phyloP scores from a whole-genome alignment of 1,284 basidiomycete genomes.

The Ustilago xerochloae region DNA sequence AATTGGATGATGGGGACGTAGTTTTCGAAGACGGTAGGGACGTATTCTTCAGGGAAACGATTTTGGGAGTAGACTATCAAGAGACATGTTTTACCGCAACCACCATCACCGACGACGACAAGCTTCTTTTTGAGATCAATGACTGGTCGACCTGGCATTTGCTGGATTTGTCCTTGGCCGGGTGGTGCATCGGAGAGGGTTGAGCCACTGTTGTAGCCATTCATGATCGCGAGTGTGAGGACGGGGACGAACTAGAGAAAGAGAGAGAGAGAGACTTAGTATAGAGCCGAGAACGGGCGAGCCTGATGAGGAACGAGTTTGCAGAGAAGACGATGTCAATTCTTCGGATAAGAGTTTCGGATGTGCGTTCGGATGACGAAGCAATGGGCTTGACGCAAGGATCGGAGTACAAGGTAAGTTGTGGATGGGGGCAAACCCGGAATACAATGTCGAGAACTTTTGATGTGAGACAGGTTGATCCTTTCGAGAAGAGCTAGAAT shows the following conservation, averaged over 20 bases:
- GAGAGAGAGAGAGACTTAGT: background rate
- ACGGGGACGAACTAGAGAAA: too few relatives aligned
- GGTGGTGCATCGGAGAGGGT: slow-evolving; percentile 48
- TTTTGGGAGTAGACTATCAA: slow-evolving; percentile 88
- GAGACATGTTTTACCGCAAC: slow-evolving; percentile 80
- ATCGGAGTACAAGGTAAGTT: too few relatives aligned
- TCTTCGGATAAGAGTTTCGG: too few relatives aligned
- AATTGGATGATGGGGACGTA: slow-evolving; percentile 90
- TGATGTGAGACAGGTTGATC: too few relatives aligned
- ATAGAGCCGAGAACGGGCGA: background rate
- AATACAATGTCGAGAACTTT: too few relatives aligned
- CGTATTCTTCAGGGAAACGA: slow-evolving; percentile 95
- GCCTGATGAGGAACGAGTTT: too few relatives aligned
- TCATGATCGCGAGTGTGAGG: slow-evolving; percentile 17
- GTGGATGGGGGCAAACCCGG: too few relatives aligned
- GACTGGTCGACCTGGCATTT: slow-evolving; percentile 47
- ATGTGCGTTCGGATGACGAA: too few relatives aligned
- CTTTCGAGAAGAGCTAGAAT: too few relatives aligned
- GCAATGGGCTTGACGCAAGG: too few relatives aligned
- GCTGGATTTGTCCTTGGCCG: slow-evolving; percentile 43
- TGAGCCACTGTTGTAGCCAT: slow-evolving; percentile 44
- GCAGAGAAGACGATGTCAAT: too few relatives aligned
- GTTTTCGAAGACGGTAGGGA: slow-evolving; percentile 91
- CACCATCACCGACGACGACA: slow-evolving; percentile 80
- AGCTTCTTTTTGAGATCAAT: slow-evolving; percentile 65